Conservation (phyloP, 352 stramenopile genomes). For the Aphanomyces astaci region DNA sequence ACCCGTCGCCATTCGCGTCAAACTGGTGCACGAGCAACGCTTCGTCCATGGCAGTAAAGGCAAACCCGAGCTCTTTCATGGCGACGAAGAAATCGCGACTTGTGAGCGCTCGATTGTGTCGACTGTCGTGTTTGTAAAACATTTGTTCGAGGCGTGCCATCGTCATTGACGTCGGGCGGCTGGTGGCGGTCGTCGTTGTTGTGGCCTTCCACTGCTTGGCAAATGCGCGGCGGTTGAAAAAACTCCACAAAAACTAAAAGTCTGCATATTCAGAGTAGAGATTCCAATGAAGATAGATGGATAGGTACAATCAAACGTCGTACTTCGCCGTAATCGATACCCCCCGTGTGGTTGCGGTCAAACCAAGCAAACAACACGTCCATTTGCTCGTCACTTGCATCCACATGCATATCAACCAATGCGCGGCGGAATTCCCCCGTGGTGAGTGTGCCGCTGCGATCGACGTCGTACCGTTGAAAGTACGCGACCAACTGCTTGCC, state of each 20-base stretch:
- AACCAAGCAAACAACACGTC: constrained; percentile 40
- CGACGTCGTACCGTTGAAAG: constrained; percentile 43
- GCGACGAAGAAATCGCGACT: constrained; percentile 40
- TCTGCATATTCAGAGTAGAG: not conserved
- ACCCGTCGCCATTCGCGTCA: constrained; percentile 41
- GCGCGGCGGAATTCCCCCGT: constrained; percentile 38
- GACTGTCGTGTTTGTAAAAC: constrained; percentile 47
- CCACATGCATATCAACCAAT: constrained; percentile 29
- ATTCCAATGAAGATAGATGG: no score
- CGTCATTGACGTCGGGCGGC: no score
- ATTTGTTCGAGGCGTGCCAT: constrained; percentile 32
- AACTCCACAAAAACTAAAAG: constrained; percentile 40
- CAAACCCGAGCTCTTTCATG: constrained; percentile 46
- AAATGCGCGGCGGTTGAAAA: constrained; percentile 54
- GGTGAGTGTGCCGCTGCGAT: constrained; percentile 42
- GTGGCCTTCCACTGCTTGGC: constrained; percentile 47
- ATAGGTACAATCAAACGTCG: no score
- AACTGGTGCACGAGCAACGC: constrained; percentile 46
- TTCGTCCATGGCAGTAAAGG: constrained; percentile 37
- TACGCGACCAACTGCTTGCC: constrained; percentile 28
- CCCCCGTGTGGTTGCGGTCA: constrained; percentile 38
- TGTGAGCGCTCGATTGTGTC: constrained; percentile 32
- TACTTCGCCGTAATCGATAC: constrained; percentile 45
- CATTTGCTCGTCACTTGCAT: constrained; percentile 38
- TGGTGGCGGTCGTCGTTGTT: no score